Evolutionary conservation across 2,329 filamentous ascomycete species (phyloP), one percentile per base, ranked within the genome.

Genomic region (Colletotrichum sp.): DNA sequence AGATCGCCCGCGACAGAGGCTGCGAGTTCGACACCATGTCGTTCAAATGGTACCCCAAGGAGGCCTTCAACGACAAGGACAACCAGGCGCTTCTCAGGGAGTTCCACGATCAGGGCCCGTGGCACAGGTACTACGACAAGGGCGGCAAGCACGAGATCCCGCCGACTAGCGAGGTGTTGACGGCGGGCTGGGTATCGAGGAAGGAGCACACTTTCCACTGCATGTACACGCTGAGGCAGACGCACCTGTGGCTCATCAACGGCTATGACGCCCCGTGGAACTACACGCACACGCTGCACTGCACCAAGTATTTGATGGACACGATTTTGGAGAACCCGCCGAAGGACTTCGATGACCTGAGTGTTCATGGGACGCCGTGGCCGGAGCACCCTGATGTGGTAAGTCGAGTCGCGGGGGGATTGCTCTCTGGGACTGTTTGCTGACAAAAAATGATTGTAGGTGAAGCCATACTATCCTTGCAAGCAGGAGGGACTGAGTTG

Each of bases 1-100:
- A 65, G 7, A 70, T 71, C 16, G 72, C 72, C 6, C 72, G 72
- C 30, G 67, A 70, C 26, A 24, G 72, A 22, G 72, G 72, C 4
- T 75, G 72, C 67, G 72, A 75, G 60, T 75, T 75, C 48, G 67
- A 71, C 48, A 75, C 67, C n/a, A 71, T 75, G 59, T 71, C 72
- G 2, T 71, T 71, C 48, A 70, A 75, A 15, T 75, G 72, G 72
- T 75, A 60, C 30, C 66, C 66, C 24, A 70, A 66, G 44, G 48
- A 70, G 22, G 39, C 67, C n/a, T 65, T 59, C 39, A 36, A n/a
- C 15, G 22, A 73, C 15, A 16, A 39, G 18, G 71, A 73, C 22
- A 73, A 73, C 5, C 63, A 68, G 16, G 71, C 65, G 2, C 39
- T 73, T 8, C 48, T 75, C 4, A 24, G 70, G 24, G 59, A 75